phyloP scores from a whole-genome alignment of 2,329 filamentous ascomycete species.

The Verticillium dahliae region DNA sequence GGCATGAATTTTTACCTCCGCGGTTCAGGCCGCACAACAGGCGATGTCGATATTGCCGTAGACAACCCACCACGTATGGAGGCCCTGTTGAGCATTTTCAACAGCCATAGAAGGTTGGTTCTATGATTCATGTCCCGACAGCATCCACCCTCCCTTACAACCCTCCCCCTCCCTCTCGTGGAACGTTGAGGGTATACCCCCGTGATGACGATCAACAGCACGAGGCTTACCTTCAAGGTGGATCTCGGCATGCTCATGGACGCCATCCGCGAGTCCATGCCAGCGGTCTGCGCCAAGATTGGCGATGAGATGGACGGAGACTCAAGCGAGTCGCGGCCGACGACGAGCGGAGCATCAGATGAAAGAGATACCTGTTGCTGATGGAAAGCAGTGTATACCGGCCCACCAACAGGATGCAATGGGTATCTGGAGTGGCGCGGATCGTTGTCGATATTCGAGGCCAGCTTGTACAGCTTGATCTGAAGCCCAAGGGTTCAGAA shows the following conservation, averaged over 20 bases:
- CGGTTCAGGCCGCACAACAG: background rate
- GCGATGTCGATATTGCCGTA: background rate
- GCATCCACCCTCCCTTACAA: background rate
- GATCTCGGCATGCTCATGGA: slow-evolving; percentile 92
- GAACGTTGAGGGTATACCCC: too few relatives aligned
- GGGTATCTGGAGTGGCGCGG: background rate
- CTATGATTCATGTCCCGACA: background rate
- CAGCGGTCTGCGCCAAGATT: slow-evolving; percentile 81
- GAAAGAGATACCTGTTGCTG: too few relatives aligned
- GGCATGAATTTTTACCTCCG: background rate
- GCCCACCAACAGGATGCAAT: background rate
- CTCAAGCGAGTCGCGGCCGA: slow-evolving; percentile 24
- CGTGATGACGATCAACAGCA: too few relatives aligned
- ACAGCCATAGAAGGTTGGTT: background rate
- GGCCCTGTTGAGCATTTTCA: background rate
- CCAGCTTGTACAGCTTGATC: background rate
- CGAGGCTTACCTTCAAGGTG: slow-evolving; percentile 58
- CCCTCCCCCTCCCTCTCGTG: too few relatives aligned
- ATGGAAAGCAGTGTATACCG: too few relatives aligned
- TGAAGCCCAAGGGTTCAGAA: background rate
- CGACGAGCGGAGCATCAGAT: slow-evolving; percentile 15
- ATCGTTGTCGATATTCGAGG: background rate
- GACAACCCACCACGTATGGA: background rate
- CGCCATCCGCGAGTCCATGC: slow-evolving; percentile 73
- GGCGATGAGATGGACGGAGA: slow-evolving; percentile 64